Evolutionary conservation across 83 land plant genomes (phyloP), one percentile per base, ranked within the genome.

Genomic region (Thuja plicata): DNA sequence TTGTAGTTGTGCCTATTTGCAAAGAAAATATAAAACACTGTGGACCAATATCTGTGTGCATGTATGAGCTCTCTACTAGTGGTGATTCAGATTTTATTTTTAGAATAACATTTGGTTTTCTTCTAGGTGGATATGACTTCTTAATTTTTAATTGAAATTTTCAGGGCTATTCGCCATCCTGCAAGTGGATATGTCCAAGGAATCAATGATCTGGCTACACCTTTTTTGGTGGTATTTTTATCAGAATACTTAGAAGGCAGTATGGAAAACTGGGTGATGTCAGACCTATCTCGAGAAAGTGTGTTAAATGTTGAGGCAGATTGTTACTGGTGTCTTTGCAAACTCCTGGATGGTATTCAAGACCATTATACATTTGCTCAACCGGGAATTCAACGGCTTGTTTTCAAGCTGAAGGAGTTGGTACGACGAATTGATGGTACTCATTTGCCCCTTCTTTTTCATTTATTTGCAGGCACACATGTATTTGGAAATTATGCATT

Each of bases 161-260:
- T 24, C 94, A 98, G 99, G 99, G 99, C 99, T 16, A 97, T 98
- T 88, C 96, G 99, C n/a, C 99, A 98, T 92, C 99, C 99, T 87
- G 99, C 99, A 87, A 98, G 99, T 91, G 99, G 99, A 82, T 98
- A 98, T 89, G 99, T 98, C 46, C 99, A 98, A 89, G 99, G 99
- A 87, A 97, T 98, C 91, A 98, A 98, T 93, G 99, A 98, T 91
- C 94, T 98, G 80, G 98, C 95, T 19, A 98, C 99, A 71, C 99
- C 99, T 55, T 98, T 98, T 88, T 84, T 98, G 27, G 92, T 98
- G 41, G 99, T 98, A 24, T 98, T 98, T 89, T 90, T 98, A 84
- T 97, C 99, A 57, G 99, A 98, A 86, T 88, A 96, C 90, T 92
- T 98, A 48, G 95, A 96, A 84, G 97, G 97, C 7, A 92, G 92